Evolutionary conservation across 2,329 filamentous ascomycete species (phyloP), one percentile per base, ranked within the genome.

Genomic region (Fusarium dlaminii): DNA sequence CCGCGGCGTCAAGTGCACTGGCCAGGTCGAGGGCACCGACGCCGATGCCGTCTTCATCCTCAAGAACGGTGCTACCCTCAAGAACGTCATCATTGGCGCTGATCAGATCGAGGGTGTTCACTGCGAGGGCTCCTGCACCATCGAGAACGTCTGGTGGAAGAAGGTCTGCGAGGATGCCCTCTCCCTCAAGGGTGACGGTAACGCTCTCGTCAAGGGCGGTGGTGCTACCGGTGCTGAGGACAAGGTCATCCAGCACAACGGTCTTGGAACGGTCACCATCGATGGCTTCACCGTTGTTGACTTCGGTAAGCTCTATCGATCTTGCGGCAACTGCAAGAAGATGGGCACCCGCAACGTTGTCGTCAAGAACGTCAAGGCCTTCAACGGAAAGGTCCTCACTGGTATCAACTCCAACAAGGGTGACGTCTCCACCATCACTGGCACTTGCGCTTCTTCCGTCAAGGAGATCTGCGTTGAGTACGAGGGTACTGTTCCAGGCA

Each of bases 401-500:
- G 75, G 75, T 1, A 77, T 77, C 66, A 77, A 77, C 73, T 77
- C 75, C 57, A 77, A 77, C 75, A 77, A 76, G 73, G 60, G 60
- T 8, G 75, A 77, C 10, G 45, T 63, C 22, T 52, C 76, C 22
- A 77, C 49, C 63, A 67, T 78, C 66, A 54, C 73, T 11, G 65
- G 63, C 6, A 68, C 72, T 6, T 78, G 76, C 20, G 75, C 74
- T 46, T 69, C 67, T 49, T 65, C 57, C 17, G 74, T 77, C 63
- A 77, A 72, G 67, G 64, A 78, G 24, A 72, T 76, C 61, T 78
- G 74, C 63, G 66, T 65, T 24, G 76, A 78, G 74, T 77, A 63
- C 52, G 9, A 74, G 55, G 76, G 76, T 15, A 74, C 74, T 12
- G 63, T 59, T 18, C 75, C 75, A n/a, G 75, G 75, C n/a, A 74